phyloP scores from a whole-genome alignment of 306 rosid species.

The Prunus salicina region DNA sequence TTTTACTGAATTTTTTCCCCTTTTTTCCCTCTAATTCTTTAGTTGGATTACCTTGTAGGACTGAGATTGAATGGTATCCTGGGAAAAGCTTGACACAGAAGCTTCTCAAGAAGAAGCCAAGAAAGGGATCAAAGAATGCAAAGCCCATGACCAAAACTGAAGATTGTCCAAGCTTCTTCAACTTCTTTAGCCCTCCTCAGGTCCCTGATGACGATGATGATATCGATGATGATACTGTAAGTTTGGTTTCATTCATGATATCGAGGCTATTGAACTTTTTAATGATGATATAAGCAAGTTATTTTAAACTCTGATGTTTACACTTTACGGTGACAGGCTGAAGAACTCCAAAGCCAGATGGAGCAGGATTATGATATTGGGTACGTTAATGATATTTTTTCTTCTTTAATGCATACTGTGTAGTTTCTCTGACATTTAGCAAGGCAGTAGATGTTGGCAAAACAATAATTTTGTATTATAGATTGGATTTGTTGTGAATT shows the following conservation, averaged over 20 bases:
- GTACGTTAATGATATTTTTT: conserved; percentile 30
- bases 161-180: conserved; percentile 77
- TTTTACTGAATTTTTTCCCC: neutral
- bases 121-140: conserved; percentile 70
- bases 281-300: neutral
- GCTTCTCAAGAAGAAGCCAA: conserved; percentile 77
- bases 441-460: neutral
- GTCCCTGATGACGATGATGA: conserved; percentile 84
- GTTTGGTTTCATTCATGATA: neutral
- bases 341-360: conserved; percentile 71
- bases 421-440: neutral
- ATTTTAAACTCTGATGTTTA: neutral
- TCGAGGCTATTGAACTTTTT: neutral
- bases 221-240: conserved; percentile 72
- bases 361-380: conserved; percentile 82
- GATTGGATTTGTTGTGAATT: neutral
- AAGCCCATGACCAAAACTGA: conserved; percentile 84
- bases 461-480: neutral
- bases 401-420: neutral
- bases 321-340: conserved; percentile 42
- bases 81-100: conserved; percentile 82
- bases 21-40: neutral
- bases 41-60: conserved; percentile 37
- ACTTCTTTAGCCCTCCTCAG: conserved; percentile 75
- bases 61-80: conserved; percentile 76